Base-by-base conservation (phyloP, 2,329 filamentous ascomycete genomes). In the Colletotrichum trifolii region DNA sequence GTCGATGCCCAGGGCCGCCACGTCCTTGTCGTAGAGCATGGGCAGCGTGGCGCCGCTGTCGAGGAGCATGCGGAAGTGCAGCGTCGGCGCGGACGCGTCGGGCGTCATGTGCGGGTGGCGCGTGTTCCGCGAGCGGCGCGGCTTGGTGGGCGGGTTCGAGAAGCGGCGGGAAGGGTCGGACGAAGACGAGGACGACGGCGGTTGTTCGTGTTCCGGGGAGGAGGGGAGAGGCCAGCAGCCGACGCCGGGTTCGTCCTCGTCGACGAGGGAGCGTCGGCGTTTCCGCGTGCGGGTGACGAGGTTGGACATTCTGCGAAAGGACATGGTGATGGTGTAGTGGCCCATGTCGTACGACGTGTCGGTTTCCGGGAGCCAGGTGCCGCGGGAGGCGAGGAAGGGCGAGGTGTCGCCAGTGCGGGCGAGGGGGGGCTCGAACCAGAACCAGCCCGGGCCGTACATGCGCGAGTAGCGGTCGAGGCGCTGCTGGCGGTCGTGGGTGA, bases 401-500 rank as follows among this genome's bases (percentile, higher is more conserved):
- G 50, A 45, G 3, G 68, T 69, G 13, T 50, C 53, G 33, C 67
- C 46, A 11, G 25, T 25, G 25, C 71, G 71, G 25, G 74, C 67
- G 2, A 83, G 71, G 0, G 81, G 81, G 4, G 78, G 76, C 63
- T 83, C 81, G 57, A 79, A 79, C 81, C 81, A 84, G 11, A 83
- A 73, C 77, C 79, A 82, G 8, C 79, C 80, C 1, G 73, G 69
- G 2, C 81, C 81, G 66, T 80, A 65, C 10, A 67, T 47, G 4
- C 68, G 70, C 40, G 53, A 70, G 59, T 82, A 83, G 2, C 70
- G 72, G 60, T 80, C 77, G 10, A 83, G 74, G 33, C 79, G 75
- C 13, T 74, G 74, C 10, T 65, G 59, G 62, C 81, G 76, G 69
- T 81, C 75, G 5, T 49, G 17, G 25, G 76, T 75, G 71, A 82